Evolutionary conservation across 495 filamentous ascomycete species (phyloP).

Genomic region (Aspergillus cristatus): DNA sequence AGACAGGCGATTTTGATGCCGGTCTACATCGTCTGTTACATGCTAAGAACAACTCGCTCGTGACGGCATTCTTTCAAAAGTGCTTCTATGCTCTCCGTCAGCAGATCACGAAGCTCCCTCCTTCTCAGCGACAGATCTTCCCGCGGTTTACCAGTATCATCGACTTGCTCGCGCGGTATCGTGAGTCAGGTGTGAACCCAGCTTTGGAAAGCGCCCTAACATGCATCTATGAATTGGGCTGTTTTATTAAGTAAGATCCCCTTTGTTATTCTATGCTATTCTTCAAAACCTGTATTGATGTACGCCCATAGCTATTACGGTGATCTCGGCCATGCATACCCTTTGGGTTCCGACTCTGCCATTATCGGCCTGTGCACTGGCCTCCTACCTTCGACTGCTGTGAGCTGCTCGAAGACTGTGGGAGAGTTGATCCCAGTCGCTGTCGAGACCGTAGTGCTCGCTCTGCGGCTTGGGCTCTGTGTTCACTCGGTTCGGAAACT

Average conservation of each 20-base stretch:
- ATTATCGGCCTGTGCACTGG: conserved; percentile 57
- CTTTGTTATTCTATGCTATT: not conserved
- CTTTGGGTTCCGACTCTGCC: conserved; percentile 33
- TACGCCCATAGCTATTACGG: conserved; percentile 29
- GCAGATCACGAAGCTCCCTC: conserved; percentile 52
- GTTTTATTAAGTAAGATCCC: conserved; percentile 63
- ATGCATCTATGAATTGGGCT: conserved; percentile 60
- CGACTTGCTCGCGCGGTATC: conserved; percentile 62
- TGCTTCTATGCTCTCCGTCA: conserved; percentile 51
- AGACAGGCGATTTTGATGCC: conserved; percentile 62
- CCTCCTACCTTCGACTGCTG: conserved; percentile 59
- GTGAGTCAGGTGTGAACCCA: conserved; percentile 46
- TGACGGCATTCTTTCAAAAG: conserved; percentile 57
- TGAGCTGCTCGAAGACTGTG: conserved; percentile 59
- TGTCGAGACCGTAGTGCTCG: conserved; percentile 60
- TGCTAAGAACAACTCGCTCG: conserved; percentile 53
- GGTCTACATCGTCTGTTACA: conserved; percentile 56
- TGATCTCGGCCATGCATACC: conserved; percentile 44
- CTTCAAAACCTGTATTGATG: conserved; percentile 4
- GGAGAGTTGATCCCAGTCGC: conserved; percentile 58
- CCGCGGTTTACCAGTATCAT: conserved; percentile 60
- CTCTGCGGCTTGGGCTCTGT: conserved; percentile 60
- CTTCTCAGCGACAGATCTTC: conserved; percentile 49
- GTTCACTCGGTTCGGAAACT: conserved; percentile 36
- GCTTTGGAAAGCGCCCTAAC: conserved; percentile 58